Evolutionary conservation across 768 basidiomycete species (phyloP), one percentile per base, ranked within the genome.

Genomic region (Neoboletus magnificus): DNA sequence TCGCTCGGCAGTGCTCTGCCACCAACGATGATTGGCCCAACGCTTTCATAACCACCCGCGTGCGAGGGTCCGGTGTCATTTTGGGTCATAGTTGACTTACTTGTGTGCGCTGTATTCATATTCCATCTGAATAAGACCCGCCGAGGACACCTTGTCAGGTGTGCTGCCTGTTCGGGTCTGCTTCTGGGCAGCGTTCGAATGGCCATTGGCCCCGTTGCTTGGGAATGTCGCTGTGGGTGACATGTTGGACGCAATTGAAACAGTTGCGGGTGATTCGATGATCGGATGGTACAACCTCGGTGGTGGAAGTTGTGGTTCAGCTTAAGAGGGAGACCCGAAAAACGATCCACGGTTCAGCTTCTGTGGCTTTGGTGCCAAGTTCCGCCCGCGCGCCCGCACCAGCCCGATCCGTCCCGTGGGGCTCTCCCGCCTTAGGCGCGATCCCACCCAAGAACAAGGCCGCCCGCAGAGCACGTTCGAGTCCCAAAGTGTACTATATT

Each of bases 81-180:
- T 42, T 30, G 49, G 48, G 46, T 18, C 39, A 53, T 35, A 43
- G 46, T 42, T 46, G 45, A 80, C 88, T 81, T 72, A 93, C 93
- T 94, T 94, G 80, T 94, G 92, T 51, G 92, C 92, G 30, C 87
- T 86, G 64, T 87, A 80, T 66, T 88, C 79, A 62, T 92, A 82
- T 71, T 98, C 94, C 61, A 93, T 78, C 43, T 77, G 76, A 60
- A 98, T 90, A 43, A 93, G 79, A 39, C 88, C 80, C 43, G 79
- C 79, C n/a, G 87, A 87, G 12, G 80, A 76, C 23, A 85, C 52
- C 59, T 72, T 74, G 16, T 55, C 60, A 18, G 54, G 16, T 0
- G 22, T 2, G 18, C 54, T 23, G 46, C 36, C 52, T 7, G 56
- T 20, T 40, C 42, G 57, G 27, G 20, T 23, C 54, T 63, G 67